These are phyloP conservation scores for Arthrobotrys sinensis DNA, from an alignment of 2,329 filamentous ascomycete species.

Conservation along the genomic window DNA sequence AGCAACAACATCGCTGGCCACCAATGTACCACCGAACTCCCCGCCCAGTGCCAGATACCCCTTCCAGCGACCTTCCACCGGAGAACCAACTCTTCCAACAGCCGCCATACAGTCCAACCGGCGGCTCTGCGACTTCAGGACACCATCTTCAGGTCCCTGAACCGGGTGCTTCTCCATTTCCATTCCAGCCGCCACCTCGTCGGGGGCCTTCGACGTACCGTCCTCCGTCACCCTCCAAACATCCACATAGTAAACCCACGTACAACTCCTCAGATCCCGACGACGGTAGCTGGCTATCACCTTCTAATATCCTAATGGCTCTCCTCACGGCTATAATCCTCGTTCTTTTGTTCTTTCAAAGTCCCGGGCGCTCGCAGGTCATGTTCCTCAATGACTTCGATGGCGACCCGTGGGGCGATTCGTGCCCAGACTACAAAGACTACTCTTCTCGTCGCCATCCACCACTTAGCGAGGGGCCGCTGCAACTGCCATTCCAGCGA, in stretches of 20 bases:
- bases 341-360: constrained; percentile 53
- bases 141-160: constrained; percentile 45
- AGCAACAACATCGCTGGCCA: constrained; percentile 16
- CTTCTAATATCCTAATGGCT: constrained; percentile 54
- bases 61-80: constrained; percentile 45
- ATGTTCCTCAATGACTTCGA: constrained; percentile 54
- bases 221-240: constrained; percentile 54
- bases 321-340: constrained; percentile 44
- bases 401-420: constrained; percentile 66
- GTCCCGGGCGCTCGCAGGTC: constrained; percentile 35
- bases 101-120: constrained; percentile 5
- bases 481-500: constrained; percentile 87
- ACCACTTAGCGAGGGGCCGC: constrained; percentile 83
- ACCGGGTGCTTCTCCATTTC: constrained; percentile 40
- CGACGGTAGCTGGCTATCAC: constrained; percentile 49
- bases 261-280: constrained; percentile 33
- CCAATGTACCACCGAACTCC: constrained; percentile 61
- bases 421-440: constrained; percentile 77
- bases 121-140: constrained; percentile 11
- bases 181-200: constrained; percentile 44
- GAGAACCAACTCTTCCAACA: constrained; percentile 59
- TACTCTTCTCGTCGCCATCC: constrained; percentile 76
- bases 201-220: constrained; percentile 44
- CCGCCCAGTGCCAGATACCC: constrained; percentile 55
- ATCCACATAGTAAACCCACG: constrained; percentile 42